Base-by-base conservation (phyloP, 352 stramenopile species). In the Pythium coloratum region DNA sequence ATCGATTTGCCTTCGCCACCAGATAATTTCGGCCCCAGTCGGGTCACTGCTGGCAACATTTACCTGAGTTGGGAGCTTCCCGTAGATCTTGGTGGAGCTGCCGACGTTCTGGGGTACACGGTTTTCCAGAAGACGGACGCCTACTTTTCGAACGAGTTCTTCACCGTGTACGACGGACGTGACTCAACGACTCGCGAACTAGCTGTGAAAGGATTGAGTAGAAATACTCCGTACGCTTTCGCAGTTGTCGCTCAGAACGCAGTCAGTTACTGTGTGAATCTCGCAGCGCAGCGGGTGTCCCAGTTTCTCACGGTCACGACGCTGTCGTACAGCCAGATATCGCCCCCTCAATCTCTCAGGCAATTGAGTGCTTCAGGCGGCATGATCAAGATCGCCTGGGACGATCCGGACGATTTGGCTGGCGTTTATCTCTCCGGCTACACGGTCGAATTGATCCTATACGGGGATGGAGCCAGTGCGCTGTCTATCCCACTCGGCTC, bases 141-240 rank as follows among this genome's bases (percentile, higher is more conserved):
- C 24, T 47, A 69, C 6, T 38, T 71, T 7, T 55, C 62, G 2
- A 64, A 73, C 9, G 53, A 49, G 2, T 81, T 74, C 18, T 85
- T 85, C 20, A 73, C 64, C 2, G 67, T 88, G 26, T 90, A 90
- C 55, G 76, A 90, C 32, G 78, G 80, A 0, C 75, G 83, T 61
- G 69, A 88, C 32, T 85, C 75, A 9, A 71, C 50, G 0, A 56
- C 53, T 2, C 70, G 63, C 8, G 62, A 67, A 7, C 36, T 78
- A 0, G 59, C 57, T 26, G 24, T 80, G 30, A 80, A 73, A 34
- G 71, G 69, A 6, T 34, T 91, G 7, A 51, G 47, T 6, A 67
- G 80, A 53, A 59, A 64, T 13, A 69, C 66, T 1, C 14, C 30
- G 2, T 91, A 91, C 50, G 60, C 63, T 20, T 88, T 87, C 66